Conservation (phyloP, 306 rosid species). For the Phaseolus lunatus region DNA sequence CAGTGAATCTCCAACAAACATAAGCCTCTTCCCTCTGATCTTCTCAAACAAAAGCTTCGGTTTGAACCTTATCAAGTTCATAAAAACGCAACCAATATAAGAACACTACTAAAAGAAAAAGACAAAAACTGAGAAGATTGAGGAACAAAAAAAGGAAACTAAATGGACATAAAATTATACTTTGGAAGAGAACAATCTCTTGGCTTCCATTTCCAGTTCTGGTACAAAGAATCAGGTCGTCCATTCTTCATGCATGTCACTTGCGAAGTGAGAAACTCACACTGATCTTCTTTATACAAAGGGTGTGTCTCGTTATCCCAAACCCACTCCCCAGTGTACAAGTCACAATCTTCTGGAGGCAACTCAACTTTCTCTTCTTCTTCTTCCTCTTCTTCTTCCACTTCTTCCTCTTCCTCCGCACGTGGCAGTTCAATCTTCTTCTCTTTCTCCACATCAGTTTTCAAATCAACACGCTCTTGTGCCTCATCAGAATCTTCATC, state of each 20-base stretch:
- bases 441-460: conserved; percentile 51
- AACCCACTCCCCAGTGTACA: conserved; percentile 90
- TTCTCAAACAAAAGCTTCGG: conserved; percentile 87
- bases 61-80: conserved; percentile 65
- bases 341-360: conserved; percentile 89
- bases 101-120: background rate
- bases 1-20: conserved; percentile 98
- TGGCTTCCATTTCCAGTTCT: conserved; percentile 99
- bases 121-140: background rate
- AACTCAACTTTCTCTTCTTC: conserved; percentile 70
- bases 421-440: conserved; percentile 54
- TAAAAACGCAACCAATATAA: conserved; percentile 38
- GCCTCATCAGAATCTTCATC: conserved; percentile 61
- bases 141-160: background rate
- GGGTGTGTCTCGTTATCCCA: conserved; percentile 81
- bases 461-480: conserved; percentile 56
- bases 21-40: conserved; percentile 88
- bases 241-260: conserved; percentile 97
- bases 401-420: conserved; percentile 45
- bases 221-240: conserved; percentile 78
- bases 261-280: conserved; percentile 90
- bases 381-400: conserved; percentile 46
- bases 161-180: conserved; percentile 50
- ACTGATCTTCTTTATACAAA: conserved; percentile 86
- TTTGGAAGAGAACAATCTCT: conserved; percentile 87